These are phyloP conservation scores for Stipa capillata DNA, from an alignment of 176 grass and related monocot genomes.

Conservation along the genomic window DNA sequence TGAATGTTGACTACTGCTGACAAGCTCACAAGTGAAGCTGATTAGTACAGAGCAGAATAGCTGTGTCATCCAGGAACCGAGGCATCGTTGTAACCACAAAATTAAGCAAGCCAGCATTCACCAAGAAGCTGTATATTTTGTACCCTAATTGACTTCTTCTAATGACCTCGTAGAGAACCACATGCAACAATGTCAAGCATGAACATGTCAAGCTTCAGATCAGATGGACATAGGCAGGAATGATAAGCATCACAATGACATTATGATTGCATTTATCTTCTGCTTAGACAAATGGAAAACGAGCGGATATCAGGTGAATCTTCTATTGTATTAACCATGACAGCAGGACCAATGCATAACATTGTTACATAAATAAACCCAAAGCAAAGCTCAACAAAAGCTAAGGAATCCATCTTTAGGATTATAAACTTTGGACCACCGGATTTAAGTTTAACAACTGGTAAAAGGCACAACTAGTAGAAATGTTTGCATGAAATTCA, in stretches of 20 bases:
- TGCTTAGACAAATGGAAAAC: neutral
- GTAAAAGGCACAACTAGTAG: conserved; percentile 18
- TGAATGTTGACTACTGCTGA: too few species aligned
- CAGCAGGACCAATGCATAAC: neutral
- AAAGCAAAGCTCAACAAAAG: neutral
- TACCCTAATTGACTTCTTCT: neutral
- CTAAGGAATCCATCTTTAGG: conserved; percentile 5
- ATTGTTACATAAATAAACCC: neutral
- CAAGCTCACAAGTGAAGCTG: neutral
- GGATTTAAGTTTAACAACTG: neutral
- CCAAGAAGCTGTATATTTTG: neutral
- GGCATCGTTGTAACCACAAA: too few species aligned
- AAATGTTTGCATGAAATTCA: neutral
- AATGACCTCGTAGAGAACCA: too few species aligned
- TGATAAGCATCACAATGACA: neutral
- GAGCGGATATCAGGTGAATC: neutral
- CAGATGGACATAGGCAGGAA: neutral
- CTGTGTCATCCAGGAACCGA: too few species aligned
- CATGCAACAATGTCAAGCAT: neutral
- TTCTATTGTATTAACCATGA: neutral
- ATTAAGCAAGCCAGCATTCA: neutral
- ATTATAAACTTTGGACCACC: neutral
- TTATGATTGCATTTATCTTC: too few species aligned
- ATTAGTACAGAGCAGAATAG: neutral
- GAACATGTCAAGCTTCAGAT: neutral